Evolutionary conservation across 2,329 filamentous ascomycete genomes (phyloP), one percentile per base, ranked within the genome.

Genomic region (Magnaporthiopsis incrustans): DNA sequence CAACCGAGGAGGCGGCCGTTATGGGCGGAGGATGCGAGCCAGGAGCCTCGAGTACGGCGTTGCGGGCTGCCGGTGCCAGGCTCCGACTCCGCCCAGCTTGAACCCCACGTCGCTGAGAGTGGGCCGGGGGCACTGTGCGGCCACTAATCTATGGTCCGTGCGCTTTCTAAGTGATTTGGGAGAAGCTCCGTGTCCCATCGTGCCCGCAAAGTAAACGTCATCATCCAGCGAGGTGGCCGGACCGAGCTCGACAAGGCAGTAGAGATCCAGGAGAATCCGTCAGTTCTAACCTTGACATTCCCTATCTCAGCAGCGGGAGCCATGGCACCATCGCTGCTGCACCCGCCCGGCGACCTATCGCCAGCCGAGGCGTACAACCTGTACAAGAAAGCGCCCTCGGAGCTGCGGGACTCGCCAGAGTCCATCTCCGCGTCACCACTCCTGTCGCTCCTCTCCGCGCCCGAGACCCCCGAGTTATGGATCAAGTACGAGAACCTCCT

Each of bases 401-500:
- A 88, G 66, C 77, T 88, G 65, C 76, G 76, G 67, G 83, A 76
- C 70, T 82, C 82, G 59, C 80, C 82, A 8, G 82, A 81, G 67
- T 78, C 80, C 44, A 79, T 84, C 65, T 83, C 82, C 6, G 76
- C 80, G n/a, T 85, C 84, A 38, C 78, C 82, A 3, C 69, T 88
- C 12, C 70, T 73, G 32, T 82, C 82, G 11, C 74, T 88, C 4
- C 81, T 86, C 69, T 78, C 82, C 1, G 76, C 82, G 1, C 74
- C 82, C 35, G 93, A 97, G 74, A 88, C 87, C 0, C 82, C 90
- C 64, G 92, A 96, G 68, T 82, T 91, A 72, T 98, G 94, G 92
- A 84, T 84, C 22, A 86, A 85, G 58, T 90, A 95, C 76, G 94
- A 98, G 77, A 95, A 96, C 73, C 83, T 98, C 25, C 80, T 98